Evolutionary conservation across 768 basidiomycete species (phyloP).

Genomic region (Rhodotorula diobovata): DNA sequence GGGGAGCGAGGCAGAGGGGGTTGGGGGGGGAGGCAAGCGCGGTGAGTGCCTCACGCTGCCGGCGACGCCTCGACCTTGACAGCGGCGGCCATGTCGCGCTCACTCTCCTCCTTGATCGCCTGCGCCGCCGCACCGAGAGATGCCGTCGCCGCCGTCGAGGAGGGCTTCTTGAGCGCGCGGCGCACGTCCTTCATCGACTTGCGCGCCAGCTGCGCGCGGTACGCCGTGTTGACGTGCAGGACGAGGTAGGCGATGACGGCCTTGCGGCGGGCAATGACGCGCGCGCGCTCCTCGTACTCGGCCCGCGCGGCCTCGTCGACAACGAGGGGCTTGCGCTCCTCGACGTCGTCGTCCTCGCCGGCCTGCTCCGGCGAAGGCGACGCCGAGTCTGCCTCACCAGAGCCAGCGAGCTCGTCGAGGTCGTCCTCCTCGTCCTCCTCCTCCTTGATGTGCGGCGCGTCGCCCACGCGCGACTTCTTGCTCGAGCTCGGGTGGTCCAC

Average conservation of each 20-base stretch:
- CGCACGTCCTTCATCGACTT: conserved; percentile 6
- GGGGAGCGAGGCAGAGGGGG: neutral
- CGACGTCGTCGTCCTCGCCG: neutral
- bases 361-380: neutral
- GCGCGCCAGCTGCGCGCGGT: conserved; percentile 21
- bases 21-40: neutral
- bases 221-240: conserved; percentile 29
- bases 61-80: neutral
- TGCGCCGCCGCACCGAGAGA: neutral
- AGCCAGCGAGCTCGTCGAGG: neutral
- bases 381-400: too few species aligned
- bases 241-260: conserved; percentile 29
- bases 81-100: neutral
- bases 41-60: neutral
- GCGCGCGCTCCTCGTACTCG: neutral
- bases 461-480: conserved; percentile 5
- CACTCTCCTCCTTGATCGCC: neutral
- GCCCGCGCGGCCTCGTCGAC: neutral
- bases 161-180: conserved; percentile 12
- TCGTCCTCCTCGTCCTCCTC: conserved; percentile 3
- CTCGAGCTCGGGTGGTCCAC: neutral
- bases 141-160: neutral
- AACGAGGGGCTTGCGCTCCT: neutral
- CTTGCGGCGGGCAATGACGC: neutral
- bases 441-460: conserved; percentile 4